Evolutionary conservation across 1,284 basidiomycete species (phyloP).

Genomic region (Heliocybe sulcata): DNA sequence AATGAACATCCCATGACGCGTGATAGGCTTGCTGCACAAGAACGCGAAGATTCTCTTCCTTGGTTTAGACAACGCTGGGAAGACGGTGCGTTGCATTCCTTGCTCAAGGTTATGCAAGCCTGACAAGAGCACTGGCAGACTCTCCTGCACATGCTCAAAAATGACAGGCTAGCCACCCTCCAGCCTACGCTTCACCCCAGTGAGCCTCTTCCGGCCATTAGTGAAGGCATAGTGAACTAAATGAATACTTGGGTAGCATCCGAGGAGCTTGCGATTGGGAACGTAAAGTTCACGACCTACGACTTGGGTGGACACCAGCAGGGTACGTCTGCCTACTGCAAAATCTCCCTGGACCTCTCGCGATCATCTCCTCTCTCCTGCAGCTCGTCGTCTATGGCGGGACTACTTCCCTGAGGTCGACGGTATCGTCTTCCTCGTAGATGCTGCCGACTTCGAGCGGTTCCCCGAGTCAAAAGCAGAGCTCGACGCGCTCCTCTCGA

Average conservation of each 20-base stretch:
- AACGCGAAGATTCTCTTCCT: conserved; percentile 99
- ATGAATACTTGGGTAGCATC: conserved; percentile 58
- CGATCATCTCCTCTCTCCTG: conserved; percentile 6
- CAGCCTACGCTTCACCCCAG: conserved; percentile 99
- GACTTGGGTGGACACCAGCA: conserved; percentile 98
- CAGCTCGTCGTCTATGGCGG: conserved; percentile 96
- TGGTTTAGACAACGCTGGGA: conserved; percentile 98
- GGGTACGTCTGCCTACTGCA: conserved; percentile 41
- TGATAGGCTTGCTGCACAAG: conserved; percentile 90
- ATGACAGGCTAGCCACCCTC: conserved; percentile 94
- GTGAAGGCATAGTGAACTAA: background rate
- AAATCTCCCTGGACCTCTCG: conserved; percentile 1
- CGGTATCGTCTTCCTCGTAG: conserved; percentile 97
- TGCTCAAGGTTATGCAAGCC: background rate
- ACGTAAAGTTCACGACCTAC: conserved; percentile 98
- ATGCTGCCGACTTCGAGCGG: conserved; percentile 94
- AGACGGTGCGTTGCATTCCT: conserved; percentile 69
- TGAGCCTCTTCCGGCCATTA: conserved; percentile 29
- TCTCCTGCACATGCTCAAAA: conserved; percentile 99
- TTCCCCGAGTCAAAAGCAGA: conserved; percentile 96
- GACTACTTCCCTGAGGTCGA: conserved; percentile 99
- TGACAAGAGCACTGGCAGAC: conserved; percentile 57
- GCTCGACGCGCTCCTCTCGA: conserved; percentile 90
- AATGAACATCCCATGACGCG: background rate
- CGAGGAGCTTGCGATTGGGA: conserved; percentile 98